These are phyloP conservation scores for Quercus dentata DNA, from an alignment of 306 rosid species.

Conservation along the genomic window DNA sequence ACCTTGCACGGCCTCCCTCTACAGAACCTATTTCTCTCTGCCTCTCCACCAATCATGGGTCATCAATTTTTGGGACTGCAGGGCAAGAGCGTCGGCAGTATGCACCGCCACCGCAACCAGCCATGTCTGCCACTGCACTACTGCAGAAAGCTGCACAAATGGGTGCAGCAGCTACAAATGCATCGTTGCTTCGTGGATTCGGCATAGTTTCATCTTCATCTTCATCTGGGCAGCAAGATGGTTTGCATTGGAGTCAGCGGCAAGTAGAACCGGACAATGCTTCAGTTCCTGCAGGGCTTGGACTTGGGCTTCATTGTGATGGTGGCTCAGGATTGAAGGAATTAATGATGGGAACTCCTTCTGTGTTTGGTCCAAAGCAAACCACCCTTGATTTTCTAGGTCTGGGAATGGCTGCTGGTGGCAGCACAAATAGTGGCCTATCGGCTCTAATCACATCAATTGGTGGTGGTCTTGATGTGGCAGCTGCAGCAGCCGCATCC, in stretches of 20 bases:
- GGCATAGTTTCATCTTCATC: constrained; percentile 71
- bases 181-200: constrained; percentile 70
- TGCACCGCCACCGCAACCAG: constrained; percentile 55
- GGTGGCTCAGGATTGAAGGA: constrained; percentile 73
- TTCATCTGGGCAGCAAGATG: constrained; percentile 48
- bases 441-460: constrained; percentile 79
- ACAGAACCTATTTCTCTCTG: constrained; percentile 73
- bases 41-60: constrained; percentile 59
- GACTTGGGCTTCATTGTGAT: constrained; percentile 71
- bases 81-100: constrained; percentile 67
- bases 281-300: constrained; percentile 58
- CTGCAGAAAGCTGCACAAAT: constrained; percentile 97
- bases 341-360: constrained; percentile 70
- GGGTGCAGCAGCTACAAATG: constrained; percentile 72
- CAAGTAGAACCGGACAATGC: constrained; percentile 48
- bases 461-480: constrained; percentile 63
- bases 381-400: constrained; percentile 93
- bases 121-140: constrained; percentile 91
- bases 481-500: constrained; percentile 48
- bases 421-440: constrained; percentile 49
- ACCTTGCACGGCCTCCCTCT: constrained; percentile 47
- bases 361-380: constrained; percentile 81
- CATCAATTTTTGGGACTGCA: constrained; percentile 60
- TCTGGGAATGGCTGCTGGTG: constrained; percentile 88
- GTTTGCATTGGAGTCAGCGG: constrained; percentile 62